These are phyloP conservation scores for Vigna mungo DNA, from an alignment of 306 rosid genomes.

Conservation along the genomic window DNA sequence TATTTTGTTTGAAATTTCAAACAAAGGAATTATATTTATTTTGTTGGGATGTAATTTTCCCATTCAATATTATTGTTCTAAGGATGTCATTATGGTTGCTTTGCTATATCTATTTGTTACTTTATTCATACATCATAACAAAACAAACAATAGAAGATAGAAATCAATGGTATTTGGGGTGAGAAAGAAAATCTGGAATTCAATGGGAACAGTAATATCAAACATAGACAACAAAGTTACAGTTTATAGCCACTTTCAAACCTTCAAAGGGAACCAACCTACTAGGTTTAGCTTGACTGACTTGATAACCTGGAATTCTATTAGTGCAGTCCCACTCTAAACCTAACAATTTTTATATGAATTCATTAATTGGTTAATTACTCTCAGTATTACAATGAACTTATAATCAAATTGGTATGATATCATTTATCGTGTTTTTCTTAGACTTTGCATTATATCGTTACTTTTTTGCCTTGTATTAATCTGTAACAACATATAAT, in stretches of 20 bases:
- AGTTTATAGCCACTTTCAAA: neutral
- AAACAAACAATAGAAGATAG: conserved; percentile 18
- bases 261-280: neutral
- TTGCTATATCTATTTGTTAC: conserved; percentile 26
- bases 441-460: conserved; percentile 25
- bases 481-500: neutral
- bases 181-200: conserved; percentile 1
- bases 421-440: conserved; percentile 30
- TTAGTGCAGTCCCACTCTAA: conserved; percentile 15
- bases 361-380: neutral
- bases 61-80: conserved; percentile 27
- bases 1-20: conserved; percentile 18
- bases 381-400: neutral
- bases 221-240: neutral
- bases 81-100: neutral
- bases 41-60: conserved; percentile 3
- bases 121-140: conserved; percentile 14
- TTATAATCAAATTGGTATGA: conserved; percentile 7
- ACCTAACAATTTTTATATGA: neutral
- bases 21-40: conserved; percentile 9
- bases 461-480: neutral
- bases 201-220: neutral
- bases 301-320: neutral
- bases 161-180: neutral
- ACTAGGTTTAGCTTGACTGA: conserved; percentile 21